A percentile compares a stretch with the other conserved stretches of the same genome.
phyloP scores from a whole-genome alignment of 495 filamentous ascomycete genomes.

The Acidiella bohemica region DNA sequence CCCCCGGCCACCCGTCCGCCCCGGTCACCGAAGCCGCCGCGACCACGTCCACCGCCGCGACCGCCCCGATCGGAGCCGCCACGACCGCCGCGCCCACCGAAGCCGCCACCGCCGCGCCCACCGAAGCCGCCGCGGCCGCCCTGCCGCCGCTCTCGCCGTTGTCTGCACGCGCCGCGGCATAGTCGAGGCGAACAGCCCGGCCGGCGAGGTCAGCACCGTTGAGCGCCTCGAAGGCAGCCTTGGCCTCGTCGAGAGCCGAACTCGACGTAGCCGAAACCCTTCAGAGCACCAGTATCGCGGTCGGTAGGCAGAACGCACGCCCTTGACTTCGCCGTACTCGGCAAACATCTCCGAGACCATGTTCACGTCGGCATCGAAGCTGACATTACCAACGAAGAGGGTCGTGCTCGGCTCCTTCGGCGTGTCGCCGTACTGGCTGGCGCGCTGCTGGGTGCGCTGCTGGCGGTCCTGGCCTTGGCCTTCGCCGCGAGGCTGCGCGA shows the following conservation, averaged over 20 bases:
- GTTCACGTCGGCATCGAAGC: slow-evolving; percentile 72
- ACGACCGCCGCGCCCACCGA: slow-evolving; percentile 32
- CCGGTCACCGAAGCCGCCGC: slow-evolving; percentile 57
- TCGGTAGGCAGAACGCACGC: slow-evolving; percentile 86
- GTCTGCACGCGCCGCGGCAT: slow-evolving; percentile 58
- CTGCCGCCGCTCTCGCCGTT: slow-evolving; percentile 43
- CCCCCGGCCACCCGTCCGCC: slow-evolving; percentile 28
- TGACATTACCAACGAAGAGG: slow-evolving; percentile 85
- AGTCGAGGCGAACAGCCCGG: slow-evolving; percentile 79
- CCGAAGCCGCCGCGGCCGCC: slow-evolving; percentile 34
- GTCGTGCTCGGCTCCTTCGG: slow-evolving; percentile 67
- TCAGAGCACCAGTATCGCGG: slow-evolving; percentile 67
- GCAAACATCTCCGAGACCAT: slow-evolving; percentile 62
- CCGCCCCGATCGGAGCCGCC: slow-evolving; percentile 31
- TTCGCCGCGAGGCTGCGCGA: slow-evolving; percentile 53
- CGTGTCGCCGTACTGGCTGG: slow-evolving; percentile 61
- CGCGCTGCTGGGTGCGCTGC: slow-evolving; percentile 50
- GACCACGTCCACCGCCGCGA: slow-evolving; percentile 27
- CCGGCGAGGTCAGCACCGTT: slow-evolving; percentile 65
- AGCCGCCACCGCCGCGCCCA: slow-evolving; percentile 37
- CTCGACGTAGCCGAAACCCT: slow-evolving; percentile 91
- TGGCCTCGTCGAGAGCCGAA: slow-evolving; percentile 76
- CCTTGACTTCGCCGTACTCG: slow-evolving; percentile 52
- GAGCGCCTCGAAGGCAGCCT: slow-evolving; percentile 49
- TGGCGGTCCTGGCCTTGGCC: slow-evolving; percentile 6